Conservation (phyloP, 139 green algal species). For the Coccomyxa sp. region DNA sequence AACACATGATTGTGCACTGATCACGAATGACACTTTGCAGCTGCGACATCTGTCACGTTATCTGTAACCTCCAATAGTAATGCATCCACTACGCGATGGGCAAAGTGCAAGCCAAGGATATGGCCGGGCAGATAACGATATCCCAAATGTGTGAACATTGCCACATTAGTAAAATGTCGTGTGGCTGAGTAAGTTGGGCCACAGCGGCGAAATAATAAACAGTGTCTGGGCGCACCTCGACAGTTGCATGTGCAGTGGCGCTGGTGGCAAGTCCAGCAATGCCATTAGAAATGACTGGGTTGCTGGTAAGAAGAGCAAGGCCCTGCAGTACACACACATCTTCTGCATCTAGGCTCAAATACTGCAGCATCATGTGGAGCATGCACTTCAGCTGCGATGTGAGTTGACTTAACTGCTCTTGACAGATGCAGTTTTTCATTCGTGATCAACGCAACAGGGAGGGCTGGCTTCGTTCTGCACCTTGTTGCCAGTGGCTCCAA, state of each 20-base stretch:
- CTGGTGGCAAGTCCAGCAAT: slow-evolving; percentile 25
- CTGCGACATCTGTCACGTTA: no score
- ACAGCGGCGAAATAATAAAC: not conserved
- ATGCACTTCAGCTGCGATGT: not conserved
- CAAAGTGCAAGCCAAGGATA: no score
- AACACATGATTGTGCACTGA: not conserved
- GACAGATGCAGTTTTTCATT: not conserved
- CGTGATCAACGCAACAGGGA: not conserved
- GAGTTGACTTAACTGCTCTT: not conserved
- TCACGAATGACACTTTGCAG: not conserved
- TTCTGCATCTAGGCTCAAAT: not conserved
- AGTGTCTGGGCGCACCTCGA: slow-evolving; percentile 4
- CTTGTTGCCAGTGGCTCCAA: slow-evolving; percentile 25
- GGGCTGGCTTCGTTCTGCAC: not conserved
- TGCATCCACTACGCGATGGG: no score
- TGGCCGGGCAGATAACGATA: no score
- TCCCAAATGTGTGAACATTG: no score
- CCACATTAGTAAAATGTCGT: not conserved
- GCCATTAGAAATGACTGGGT: slow-evolving; percentile 24
- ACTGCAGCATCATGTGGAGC: not conserved
- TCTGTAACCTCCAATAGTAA: no score
- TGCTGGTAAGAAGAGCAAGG: slow-evolving; percentile 12
- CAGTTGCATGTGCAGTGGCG: slow-evolving; percentile 25
- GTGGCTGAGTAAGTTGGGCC: not conserved
- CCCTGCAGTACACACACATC: slow-evolving; percentile 2